These are phyloP conservation scores for Leishmania turanica DNA, from an alignment of 208 protist species.

Conservation along the genomic window DNA sequence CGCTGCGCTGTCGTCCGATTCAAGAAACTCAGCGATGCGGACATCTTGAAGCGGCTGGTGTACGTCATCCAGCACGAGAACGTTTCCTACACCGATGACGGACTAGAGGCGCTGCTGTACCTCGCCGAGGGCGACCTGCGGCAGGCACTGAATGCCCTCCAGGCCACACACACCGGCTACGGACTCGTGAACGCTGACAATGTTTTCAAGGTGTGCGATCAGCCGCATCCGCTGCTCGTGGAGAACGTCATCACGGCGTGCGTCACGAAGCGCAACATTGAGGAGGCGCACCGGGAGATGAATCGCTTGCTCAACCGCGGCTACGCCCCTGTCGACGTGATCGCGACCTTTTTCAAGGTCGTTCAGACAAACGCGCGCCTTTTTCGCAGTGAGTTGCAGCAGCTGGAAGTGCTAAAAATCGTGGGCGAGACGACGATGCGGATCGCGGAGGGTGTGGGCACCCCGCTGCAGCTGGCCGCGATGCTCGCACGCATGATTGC, in stretches of 20 bases:
- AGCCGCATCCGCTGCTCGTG: slow-evolving; percentile 97
- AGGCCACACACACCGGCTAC: slow-evolving; percentile 97
- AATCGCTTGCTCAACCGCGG: slow-evolving; percentile 84
- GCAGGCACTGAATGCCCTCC: slow-evolving; percentile 98
- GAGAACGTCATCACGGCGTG: slow-evolving; percentile 92
- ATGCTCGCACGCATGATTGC: slow-evolving; percentile 81
- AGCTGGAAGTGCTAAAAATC: slow-evolving; percentile 77
- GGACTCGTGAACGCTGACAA: slow-evolving; percentile 96
- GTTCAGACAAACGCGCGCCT: slow-evolving; percentile 51
- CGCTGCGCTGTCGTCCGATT: slow-evolving; percentile 92
- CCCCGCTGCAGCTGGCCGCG: slow-evolving; percentile 81
- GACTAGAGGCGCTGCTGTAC: slow-evolving; percentile 98
- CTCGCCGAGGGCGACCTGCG: slow-evolving; percentile 98
- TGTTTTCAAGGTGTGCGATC: slow-evolving; percentile 99
- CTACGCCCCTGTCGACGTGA: slow-evolving; percentile 96
- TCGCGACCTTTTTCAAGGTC: slow-evolving; percentile 96
- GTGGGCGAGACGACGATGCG: slow-evolving; percentile 90
- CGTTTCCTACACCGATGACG: slow-evolving; percentile 93
- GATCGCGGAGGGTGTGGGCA: slow-evolving; percentile 85
- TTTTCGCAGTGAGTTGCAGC: slow-evolving; percentile 76
- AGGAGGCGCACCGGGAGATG: slow-evolving; percentile 81
- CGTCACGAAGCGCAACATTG: slow-evolving; percentile 73
- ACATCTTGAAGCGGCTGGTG: slow-evolving; percentile 94
- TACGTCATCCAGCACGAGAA: slow-evolving; percentile 93
- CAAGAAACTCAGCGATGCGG: slow-evolving; percentile 79